These are phyloP conservation scores for Sphagnum fallax DNA, from an alignment of 228 moss, liverwort and hornwort genomes.

Conservation along the genomic window DNA sequence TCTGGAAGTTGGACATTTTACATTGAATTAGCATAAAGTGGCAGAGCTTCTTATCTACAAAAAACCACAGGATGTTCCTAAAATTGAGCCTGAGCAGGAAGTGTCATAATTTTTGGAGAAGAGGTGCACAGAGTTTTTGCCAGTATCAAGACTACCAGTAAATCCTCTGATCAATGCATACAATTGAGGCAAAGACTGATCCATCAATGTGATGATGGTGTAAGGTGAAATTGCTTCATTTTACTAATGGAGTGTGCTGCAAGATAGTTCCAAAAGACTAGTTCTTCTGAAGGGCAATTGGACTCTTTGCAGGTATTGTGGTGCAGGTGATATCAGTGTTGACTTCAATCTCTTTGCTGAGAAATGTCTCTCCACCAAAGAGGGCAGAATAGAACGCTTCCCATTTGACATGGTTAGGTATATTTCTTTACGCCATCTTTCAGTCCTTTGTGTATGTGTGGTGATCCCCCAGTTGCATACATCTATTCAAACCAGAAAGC, in stretches of 20 bases:
- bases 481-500: too few species aligned
- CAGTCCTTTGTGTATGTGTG: too few species aligned
- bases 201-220: background rate
- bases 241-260: background rate
- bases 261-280: background rate
- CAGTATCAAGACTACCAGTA: too few species aligned
- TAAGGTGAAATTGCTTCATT: background rate
- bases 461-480: too few species aligned
- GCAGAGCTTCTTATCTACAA: too few species aligned
- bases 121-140: too few species aligned
- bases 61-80: too few species aligned
- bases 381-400: conserved; percentile 20
- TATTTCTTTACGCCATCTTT: too few species aligned
- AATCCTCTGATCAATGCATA: background rate
- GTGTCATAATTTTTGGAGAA: too few species aligned
- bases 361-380: conserved; percentile 41
- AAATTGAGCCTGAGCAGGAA: too few species aligned
- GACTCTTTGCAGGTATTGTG: conserved; percentile 25
- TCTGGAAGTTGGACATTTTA: too few species aligned
- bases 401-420: background rate
- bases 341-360: conserved; percentile 33
- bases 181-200: background rate
- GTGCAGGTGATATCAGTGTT: conserved; percentile 40
- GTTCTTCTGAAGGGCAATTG: background rate
- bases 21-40: too few species aligned